phyloP scores from a whole-genome alignment of 108 stramenopile species.

The Aureococcus anophagefferens region DNA sequence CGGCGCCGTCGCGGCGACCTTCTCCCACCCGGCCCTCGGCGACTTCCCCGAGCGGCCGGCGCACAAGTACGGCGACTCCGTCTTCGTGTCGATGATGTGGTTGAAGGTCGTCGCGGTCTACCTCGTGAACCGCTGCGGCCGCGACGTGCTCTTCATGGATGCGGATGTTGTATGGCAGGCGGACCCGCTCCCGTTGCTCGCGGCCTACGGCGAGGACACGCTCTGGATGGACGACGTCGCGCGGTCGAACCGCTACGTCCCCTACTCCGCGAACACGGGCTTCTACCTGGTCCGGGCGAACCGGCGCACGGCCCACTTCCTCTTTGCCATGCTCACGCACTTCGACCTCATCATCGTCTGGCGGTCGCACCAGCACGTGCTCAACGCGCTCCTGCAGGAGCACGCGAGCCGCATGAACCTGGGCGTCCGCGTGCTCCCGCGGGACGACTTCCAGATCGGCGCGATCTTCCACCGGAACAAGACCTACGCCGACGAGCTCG shows the following conservation, averaged over 20 bases:
- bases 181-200: not conserved
- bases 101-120: conserved; percentile 65
- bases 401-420: not conserved
- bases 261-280: conserved; percentile 62
- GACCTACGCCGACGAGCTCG: not conserved
- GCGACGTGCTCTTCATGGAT: conserved; percentile 71
- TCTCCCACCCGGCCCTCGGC: not conserved
- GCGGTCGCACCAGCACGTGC: conserved; percentile 17
- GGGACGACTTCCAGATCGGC: conserved; percentile 8
- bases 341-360: conserved; percentile 6
- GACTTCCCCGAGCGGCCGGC: conserved; percentile 25
- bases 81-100: conserved; percentile 64
- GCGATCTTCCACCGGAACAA: not conserved
- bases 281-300: conserved; percentile 68
- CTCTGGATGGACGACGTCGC: conserved; percentile 84
- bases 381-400: conserved; percentile 7
- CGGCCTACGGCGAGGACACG: conserved; percentile 36
- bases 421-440: not conserved
- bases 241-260: conserved; percentile 37
- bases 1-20: not conserved
- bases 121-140: conserved; percentile 46
- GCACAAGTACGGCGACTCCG: conserved; percentile 48
- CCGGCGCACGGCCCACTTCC: not conserved
- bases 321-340: conserved; percentile 4
- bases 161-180: conserved; percentile 22